phyloP scores from a whole-genome alignment of 2,329 filamentous ascomycete genomes.

The Cladosporium oxysporum region DNA sequence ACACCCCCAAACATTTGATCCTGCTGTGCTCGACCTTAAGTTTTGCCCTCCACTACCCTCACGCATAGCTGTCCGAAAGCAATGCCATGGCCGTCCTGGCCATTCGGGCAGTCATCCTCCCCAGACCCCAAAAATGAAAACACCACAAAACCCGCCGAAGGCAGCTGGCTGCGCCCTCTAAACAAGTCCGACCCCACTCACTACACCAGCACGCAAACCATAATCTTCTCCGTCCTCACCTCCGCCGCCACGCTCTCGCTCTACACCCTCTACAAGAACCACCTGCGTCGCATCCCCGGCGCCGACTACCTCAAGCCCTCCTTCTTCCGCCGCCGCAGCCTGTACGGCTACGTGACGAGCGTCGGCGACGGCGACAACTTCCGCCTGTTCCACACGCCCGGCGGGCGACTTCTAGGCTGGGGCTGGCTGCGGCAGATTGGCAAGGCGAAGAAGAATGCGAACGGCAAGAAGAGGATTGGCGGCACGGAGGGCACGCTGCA shows the following conservation, averaged over 20 bases:
- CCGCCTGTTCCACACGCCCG: slow-evolving; percentile 89
- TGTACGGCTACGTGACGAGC: slow-evolving; percentile 85
- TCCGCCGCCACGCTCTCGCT: slow-evolving; percentile 58
- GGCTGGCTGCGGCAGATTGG: slow-evolving; percentile 47
- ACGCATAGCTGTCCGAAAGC: not conserved
- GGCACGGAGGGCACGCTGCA: slow-evolving; percentile 63
- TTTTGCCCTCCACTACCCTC: not conserved
- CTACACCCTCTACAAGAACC: slow-evolving; percentile 64
- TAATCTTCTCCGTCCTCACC: slow-evolving; percentile 48
- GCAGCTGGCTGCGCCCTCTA: slow-evolving; percentile 17
- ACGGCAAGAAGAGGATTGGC: slow-evolving; percentile 42
- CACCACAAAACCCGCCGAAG: not conserved
- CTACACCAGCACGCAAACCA: slow-evolving; percentile 23
- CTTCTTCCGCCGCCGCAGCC: slow-evolving; percentile 71
- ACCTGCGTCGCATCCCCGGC: slow-evolving; percentile 81
- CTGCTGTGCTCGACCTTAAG: not conserved
- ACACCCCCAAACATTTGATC: not conserved
- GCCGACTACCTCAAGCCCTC: slow-evolving; percentile 72
- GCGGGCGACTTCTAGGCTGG: slow-evolving; percentile 85
- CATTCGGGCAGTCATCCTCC: slow-evolving; percentile 6
- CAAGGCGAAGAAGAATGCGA: slow-evolving; percentile 22
- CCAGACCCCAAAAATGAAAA: not conserved
- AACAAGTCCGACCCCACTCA: slow-evolving; percentile 18
- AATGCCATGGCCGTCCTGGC: slow-evolving; percentile 20
- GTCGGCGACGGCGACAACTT: slow-evolving; percentile 98